Percentiles rank a stretch among this genome's conserved stretches.
Conservation (phyloP, 192 early-diverging fungal species). For the Gonapodya prolifera region DNA sequence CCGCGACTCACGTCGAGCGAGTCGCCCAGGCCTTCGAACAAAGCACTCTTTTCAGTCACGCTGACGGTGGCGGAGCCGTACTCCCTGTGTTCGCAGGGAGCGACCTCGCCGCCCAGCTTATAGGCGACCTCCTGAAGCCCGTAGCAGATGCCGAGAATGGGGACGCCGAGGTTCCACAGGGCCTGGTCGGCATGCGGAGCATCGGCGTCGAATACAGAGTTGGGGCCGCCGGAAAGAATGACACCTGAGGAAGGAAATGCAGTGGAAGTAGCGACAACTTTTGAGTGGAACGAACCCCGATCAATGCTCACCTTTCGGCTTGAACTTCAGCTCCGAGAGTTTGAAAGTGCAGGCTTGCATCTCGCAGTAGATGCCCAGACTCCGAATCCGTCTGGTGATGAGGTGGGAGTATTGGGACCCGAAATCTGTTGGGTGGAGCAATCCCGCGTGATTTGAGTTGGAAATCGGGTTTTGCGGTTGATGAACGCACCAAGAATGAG, state of each 20-base stretch:
- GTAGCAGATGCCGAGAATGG: conserved; percentile 96
- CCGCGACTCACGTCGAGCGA: conserved; percentile 8
- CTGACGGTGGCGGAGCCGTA: conserved; percentile 81
- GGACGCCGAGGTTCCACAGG: conserved; percentile 77
- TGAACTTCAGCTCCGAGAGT: conserved; percentile 84
- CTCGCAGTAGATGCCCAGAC: conserved; percentile 98
- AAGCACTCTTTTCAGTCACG: conserved; percentile 24
- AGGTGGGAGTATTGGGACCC: conserved; percentile 98
- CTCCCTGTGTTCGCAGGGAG: conserved; percentile 78
- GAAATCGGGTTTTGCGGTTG: not conserved
- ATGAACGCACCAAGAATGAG: not conserved
- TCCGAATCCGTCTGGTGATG: conserved; percentile 89
- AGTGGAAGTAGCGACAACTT: not conserved
- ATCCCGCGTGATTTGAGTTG: too few relatives aligned
- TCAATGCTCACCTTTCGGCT: conserved; percentile 63
- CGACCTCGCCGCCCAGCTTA: conserved; percentile 80
- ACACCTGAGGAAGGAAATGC: conserved; percentile 35
- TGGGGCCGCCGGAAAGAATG: conserved; percentile 91
- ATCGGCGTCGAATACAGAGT: conserved; percentile 90
- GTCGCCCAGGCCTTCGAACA: not conserved
- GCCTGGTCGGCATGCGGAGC: conserved; percentile 88
- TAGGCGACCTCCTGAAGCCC: conserved; percentile 94
- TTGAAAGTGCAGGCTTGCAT: conserved; percentile 93
- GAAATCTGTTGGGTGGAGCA: conserved; percentile 50
- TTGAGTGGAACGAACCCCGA: not conserved